These are phyloP conservation scores for Kodamaea sp. DNA, from an alignment of 1,139 yeast species.

Conservation along the genomic window DNA sequence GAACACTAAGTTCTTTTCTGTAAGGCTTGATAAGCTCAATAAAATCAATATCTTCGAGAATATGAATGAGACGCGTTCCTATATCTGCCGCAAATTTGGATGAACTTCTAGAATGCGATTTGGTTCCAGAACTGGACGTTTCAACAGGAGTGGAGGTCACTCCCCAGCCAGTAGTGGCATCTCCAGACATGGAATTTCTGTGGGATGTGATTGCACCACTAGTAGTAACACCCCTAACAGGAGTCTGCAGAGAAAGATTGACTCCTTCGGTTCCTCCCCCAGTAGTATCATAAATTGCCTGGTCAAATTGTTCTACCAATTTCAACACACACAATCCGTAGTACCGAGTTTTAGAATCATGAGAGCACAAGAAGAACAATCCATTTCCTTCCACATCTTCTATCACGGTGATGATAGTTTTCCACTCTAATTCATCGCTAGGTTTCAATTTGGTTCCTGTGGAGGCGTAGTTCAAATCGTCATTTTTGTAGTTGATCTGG, in stretches of 20 bases:
- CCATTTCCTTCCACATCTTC: slow-evolving; percentile 98
- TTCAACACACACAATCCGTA: slow-evolving; percentile 73
- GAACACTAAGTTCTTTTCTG: slow-evolving; percentile 67
- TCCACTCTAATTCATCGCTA: slow-evolving; percentile 74
- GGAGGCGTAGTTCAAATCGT: slow-evolving; percentile 30
- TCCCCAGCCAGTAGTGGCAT: background rate
- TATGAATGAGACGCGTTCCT: slow-evolving; percentile 77
- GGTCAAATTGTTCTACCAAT: slow-evolving; percentile 82
- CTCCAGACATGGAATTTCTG: background rate
- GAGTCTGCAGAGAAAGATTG: background rate
- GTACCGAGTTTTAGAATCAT: slow-evolving; percentile 73
- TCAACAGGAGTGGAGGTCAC: background rate
- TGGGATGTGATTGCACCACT: background rate
- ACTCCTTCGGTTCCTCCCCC: background rate
- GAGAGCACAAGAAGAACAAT: slow-evolving; percentile 84
- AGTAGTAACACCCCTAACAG: slow-evolving; percentile 7
- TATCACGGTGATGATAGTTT: slow-evolving; percentile 74
- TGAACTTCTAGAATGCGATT: slow-evolving; percentile 56
- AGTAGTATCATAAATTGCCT: slow-evolving; percentile 62
- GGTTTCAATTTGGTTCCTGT: slow-evolving; percentile 35
- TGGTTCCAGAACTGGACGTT: slow-evolving; percentile 6
- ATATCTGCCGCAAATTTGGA: slow-evolving; percentile 78
- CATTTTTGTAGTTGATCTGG: slow-evolving; percentile 43
- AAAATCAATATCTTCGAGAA: slow-evolving; percentile 71
- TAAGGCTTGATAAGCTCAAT: slow-evolving; percentile 62